Percentiles rank a stretch among this genome's conserved stretches.
Conservation (phyloP, 495 filamentous ascomycete species). For the Hypoxylon rickii region DNA sequence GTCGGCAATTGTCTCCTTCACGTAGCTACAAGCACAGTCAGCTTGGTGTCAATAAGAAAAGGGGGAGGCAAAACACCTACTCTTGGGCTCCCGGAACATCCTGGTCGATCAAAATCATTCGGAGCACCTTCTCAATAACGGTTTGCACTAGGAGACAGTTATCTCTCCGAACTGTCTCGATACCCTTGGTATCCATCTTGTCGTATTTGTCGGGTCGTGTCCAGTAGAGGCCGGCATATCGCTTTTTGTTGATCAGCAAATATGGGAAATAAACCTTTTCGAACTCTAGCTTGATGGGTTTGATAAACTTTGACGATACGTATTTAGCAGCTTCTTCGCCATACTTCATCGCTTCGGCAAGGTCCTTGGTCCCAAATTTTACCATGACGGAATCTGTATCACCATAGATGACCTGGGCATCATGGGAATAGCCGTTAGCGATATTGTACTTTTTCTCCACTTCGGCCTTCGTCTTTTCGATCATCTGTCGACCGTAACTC, state of each 20-base stretch:
- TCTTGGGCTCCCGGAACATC: conserved; percentile 89
- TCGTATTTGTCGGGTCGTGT: conserved; percentile 92
- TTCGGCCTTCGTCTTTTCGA: conserved; percentile 92
- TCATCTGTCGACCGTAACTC: conserved; percentile 96
- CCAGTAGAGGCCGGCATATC: conserved; percentile 97
- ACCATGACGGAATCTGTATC: conserved; percentile 99
- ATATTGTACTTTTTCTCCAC: conserved; percentile 89
- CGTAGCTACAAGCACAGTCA: conserved; percentile 65
- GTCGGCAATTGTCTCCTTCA: conserved; percentile 94
- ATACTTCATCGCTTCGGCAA: conserved; percentile 89
- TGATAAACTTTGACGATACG: conserved; percentile 89
- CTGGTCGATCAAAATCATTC: conserved; percentile 92
- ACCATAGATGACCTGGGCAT: conserved; percentile 96
- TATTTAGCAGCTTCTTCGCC: conserved; percentile 85
- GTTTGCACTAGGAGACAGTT: conserved; percentile 95
- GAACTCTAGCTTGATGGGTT: conserved; percentile 98
- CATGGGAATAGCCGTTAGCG: conserved; percentile 89
- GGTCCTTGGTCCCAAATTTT: conserved; percentile 87
- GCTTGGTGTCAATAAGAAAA: conserved; percentile 10
- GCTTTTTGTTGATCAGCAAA: conserved; percentile 99
- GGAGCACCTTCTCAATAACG: conserved; percentile 94
- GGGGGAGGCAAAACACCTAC: conserved; percentile 60
- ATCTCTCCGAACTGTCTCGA: conserved; percentile 95
- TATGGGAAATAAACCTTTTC: conserved; percentile 99
- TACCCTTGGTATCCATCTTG: conserved; percentile 99